Evolutionary conservation across 352 stramenopile genomes (phyloP).

Genomic region (Peronospora farinosa): DNA sequence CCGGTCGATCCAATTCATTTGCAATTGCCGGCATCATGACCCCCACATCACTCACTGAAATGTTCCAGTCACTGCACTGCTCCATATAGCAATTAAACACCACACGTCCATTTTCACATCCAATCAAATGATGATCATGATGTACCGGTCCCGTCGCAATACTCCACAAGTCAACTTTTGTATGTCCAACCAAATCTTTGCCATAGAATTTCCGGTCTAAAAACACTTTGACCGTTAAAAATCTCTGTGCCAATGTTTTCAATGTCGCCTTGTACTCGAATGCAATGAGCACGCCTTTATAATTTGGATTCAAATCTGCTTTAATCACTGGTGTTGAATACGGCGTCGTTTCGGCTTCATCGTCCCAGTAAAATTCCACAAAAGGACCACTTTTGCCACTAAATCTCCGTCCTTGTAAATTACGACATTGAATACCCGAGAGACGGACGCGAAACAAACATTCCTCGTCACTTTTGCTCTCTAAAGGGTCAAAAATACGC

Average conservation of each 20-base stretch:
- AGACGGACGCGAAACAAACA: constrained; percentile 82
- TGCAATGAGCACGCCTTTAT: constrained; percentile 78
- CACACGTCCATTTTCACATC: constrained; percentile 81
- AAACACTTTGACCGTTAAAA: constrained; percentile 74
- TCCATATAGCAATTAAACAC: constrained; percentile 91
- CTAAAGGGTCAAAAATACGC: constrained; percentile 58
- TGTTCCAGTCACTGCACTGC: constrained; percentile 87
- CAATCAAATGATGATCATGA: constrained; percentile 81
- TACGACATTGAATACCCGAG: constrained; percentile 84
- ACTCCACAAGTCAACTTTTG: constrained; percentile 74
- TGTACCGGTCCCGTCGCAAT: constrained; percentile 81
- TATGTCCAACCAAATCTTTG: constrained; percentile 70
- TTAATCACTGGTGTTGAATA: constrained; percentile 84
- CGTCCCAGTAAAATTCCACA: constrained; percentile 86
- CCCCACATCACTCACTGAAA: constrained; percentile 81
- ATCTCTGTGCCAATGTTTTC: constrained; percentile 46
- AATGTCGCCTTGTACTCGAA: constrained; percentile 82
- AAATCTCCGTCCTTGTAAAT: constrained; percentile 71
- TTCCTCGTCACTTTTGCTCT: constrained; percentile 49
- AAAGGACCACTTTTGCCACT: constrained; percentile 83
- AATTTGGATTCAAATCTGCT: constrained; percentile 83
- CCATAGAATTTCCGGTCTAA: constrained; percentile 74
- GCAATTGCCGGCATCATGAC: constrained; percentile 87
- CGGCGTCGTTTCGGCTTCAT: constrained; percentile 52
- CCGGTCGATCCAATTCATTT: constrained; percentile 81